Percentiles rank a stretch among this genome's conserved stretches.
phyloP scores from a whole-genome alignment of 1,139 yeast genomes.

The Saccharomyces hybrid region DNA sequence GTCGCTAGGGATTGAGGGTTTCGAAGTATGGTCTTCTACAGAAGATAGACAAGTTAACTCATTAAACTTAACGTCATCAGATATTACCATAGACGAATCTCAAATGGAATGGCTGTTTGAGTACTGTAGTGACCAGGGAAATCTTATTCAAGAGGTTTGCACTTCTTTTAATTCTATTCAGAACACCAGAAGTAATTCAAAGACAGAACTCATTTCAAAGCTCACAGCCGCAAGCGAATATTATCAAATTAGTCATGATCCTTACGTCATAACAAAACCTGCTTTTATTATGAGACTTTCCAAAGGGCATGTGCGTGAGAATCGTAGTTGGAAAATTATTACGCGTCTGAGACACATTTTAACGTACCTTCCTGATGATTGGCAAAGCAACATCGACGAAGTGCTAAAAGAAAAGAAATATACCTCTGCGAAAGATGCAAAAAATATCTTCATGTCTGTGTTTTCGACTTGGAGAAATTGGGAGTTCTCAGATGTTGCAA shows the following conservation, averaged over 20 bases:
- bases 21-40: constrained; percentile 39
- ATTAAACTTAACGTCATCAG: constrained; percentile 32
- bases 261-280: constrained; percentile 83
- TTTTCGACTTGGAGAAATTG: constrained; percentile 86
- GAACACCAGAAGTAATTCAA: constrained; percentile 8
- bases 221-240: constrained; percentile 56
- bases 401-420: constrained; percentile 17
- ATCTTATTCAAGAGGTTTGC: constrained; percentile 24
- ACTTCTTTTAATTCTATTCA: constrained; percentile 12
- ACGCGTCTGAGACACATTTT: constrained; percentile 70
- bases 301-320: constrained; percentile 64
- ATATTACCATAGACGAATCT: constrained; percentile 32
- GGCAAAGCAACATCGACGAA: constrained; percentile 34
- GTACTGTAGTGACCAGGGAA: constrained; percentile 26
- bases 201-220: constrained; percentile 30
- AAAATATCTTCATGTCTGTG: constrained; percentile 45
- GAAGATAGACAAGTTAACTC: constrained; percentile 32
- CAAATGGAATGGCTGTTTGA: constrained; percentile 37
- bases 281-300: constrained; percentile 70
- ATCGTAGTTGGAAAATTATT: constrained; percentile 81
- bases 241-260: constrained; percentile 66
- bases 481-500: constrained; percentile 61
- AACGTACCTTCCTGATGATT: constrained; percentile 48
- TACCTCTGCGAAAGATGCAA: constrained; percentile 45
- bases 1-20: constrained; percentile 25